phyloP scores from a whole-genome alignment of 1,284 basidiomycete species.

The Tylopilus sp. region DNA sequence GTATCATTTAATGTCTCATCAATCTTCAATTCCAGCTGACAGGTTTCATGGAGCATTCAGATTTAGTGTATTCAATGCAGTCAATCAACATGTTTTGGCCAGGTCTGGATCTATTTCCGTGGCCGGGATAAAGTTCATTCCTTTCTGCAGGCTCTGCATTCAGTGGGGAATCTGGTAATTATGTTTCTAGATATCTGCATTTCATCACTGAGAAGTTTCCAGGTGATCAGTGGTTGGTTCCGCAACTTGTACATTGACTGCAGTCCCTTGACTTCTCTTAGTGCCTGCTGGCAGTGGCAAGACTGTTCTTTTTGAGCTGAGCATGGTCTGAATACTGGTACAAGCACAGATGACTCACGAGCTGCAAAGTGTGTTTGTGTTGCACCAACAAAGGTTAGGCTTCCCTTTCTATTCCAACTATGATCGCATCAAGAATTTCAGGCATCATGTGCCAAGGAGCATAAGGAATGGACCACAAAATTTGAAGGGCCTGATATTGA shows the following conservation, averaged over 20 bases:
- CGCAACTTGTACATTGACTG: conserved; percentile 7
- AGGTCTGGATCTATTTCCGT: conserved; percentile 53
- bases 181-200: background rate
- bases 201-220: conserved; percentile 21
- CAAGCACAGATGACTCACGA: conserved; percentile 47
- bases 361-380: conserved; percentile 84
- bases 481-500: conserved; percentile 76
- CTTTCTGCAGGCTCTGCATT: conserved; percentile 63
- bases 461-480: conserved; percentile 83
- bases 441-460: conserved; percentile 89
- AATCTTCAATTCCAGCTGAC: conserved; percentile 63
- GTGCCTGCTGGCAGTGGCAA: conserved; percentile 94
- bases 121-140: conserved; percentile 10
- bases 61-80: conserved; percentile 87
- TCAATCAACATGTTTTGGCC: conserved; percentile 86
- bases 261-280: conserved; percentile 38
- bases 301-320: conserved; percentile 91
- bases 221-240: conserved; percentile 78
- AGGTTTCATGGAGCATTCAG: conserved; percentile 81
- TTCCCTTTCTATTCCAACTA: too few species aligned
- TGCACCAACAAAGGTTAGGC: conserved; percentile 87
- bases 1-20: background rate
- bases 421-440: conserved; percentile 47
- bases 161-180: conserved; percentile 76
- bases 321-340: conserved; percentile 80